Evolutionary conservation across 768 basidiomycete genomes (phyloP), one percentile per base, ranked within the genome.

Genomic region (Neoboletus brunneissimus): DNA sequence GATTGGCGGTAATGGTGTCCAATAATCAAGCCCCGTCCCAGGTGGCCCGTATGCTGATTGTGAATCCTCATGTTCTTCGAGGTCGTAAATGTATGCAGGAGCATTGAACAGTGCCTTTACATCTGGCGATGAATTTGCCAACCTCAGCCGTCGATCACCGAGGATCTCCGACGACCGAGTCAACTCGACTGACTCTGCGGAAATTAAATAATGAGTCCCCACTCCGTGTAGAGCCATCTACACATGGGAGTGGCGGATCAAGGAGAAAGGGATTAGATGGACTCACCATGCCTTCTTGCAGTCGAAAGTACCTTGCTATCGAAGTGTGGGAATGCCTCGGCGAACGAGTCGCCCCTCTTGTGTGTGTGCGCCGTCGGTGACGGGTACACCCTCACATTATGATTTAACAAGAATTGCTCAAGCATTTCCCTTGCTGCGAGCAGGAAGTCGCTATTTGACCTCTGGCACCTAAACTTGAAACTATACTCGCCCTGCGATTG

Each of bases 271-370:
- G 35, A 15, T n/a, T n/a, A 47, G 1, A 7, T 40, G 27, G 31
- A 62, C 72, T 76, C 69, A 67, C 89, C 88, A 56, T 84, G 82
- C 48, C 85, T 82, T 64, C 85, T 80, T 10, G 88, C 83, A 22
- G 89, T 87, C 16, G 94, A 87, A 47, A 97, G 79, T 2, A 97
- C 85, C 72, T 94, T 97, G 75, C 91, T 93, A 69, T 97, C 93
- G 71, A 97, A 96, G 72, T 96, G 94, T 25, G 94, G 91, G 80
- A 96, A 95, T 2, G 94, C 91, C 68, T 96, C 94, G 34, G 94
- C 88, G 67, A 96, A 95, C 1, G 94, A 93, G 67, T 98, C 95
- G 8, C 88, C 89, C 45, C 93, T 81, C 73, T 88, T 93, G 70
- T 91, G 91, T 2, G 82, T 82, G 54, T 88, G 85, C n/a, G 85